Conservation (phyloP, 2,329 filamentous ascomycete genomes). For the Zarea fungicola region DNA sequence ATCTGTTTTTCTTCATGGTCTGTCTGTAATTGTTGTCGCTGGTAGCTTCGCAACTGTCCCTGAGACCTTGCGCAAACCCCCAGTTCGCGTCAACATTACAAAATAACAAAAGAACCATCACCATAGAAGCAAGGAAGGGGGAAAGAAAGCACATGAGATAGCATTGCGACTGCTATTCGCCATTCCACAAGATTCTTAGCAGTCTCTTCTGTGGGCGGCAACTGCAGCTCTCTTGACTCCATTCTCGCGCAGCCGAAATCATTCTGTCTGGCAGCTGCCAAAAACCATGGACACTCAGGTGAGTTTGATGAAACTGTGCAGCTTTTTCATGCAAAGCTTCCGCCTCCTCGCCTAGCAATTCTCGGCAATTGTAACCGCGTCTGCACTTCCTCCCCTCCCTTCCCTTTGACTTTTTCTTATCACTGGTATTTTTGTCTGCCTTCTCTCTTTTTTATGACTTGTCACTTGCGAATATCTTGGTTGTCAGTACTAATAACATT, state of each 20-base stretch:
- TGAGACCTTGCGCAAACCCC: background rate
- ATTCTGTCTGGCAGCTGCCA: constrained; percentile 16
- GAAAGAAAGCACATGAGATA: background rate
- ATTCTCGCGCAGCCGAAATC: constrained; percentile 14
- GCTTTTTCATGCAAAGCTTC: constrained; percentile 1
- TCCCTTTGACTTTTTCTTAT: constrained; percentile 6
- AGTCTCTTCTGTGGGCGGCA: background rate
- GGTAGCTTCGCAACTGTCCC: background rate
- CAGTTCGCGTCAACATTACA: background rate
- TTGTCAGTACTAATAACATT: constrained; percentile 8
- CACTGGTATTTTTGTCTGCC: constrained; percentile 1
- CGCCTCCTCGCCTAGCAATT: constrained; percentile 7
- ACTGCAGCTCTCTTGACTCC: constrained; percentile 9
- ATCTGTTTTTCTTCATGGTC: background rate
- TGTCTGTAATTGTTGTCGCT: constrained; percentile 8
- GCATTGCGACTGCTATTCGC: background rate
- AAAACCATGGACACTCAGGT: constrained; percentile 32
- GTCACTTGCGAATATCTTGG: constrained; percentile 11
- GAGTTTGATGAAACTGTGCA: constrained; percentile 18
- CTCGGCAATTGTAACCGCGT: constrained; percentile 11
- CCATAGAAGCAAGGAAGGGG: background rate
- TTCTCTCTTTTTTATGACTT: constrained; percentile 1
- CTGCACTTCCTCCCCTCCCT: background rate
- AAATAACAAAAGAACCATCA: background rate
- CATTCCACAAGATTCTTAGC: background rate